Evolutionary conservation across 768 basidiomycete species (phyloP).

Genomic region (Dioszegia aurantiaca): DNA sequence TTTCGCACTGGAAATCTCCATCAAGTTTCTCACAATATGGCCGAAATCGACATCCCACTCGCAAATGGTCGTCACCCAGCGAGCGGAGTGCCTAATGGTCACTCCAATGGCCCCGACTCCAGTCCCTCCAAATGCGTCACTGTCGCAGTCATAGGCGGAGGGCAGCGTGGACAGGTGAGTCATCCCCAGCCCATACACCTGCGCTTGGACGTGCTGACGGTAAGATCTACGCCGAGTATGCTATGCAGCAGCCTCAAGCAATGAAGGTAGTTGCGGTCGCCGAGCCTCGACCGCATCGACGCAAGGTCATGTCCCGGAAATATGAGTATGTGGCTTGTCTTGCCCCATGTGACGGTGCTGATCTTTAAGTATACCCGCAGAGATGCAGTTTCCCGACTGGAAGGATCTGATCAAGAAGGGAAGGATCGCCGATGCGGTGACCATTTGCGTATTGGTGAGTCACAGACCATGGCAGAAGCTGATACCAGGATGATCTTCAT

Average conservation of each 20-base stretch:
- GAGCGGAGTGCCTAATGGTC: too few relatives aligned
- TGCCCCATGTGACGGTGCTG: not conserved
- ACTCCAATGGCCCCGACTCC: not conserved
- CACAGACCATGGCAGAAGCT: not conserved
- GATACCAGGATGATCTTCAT: conserved; percentile 71
- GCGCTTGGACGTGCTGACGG: not conserved
- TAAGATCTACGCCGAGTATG: conserved; percentile 66
- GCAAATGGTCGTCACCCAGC: not conserved
- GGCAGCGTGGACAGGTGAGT: conserved; percentile 71
- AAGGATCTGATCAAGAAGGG: conserved; percentile 68
- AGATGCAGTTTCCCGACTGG: conserved; percentile 70
- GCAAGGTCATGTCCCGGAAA: conserved; percentile 59
- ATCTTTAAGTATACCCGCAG: conserved; percentile 59
- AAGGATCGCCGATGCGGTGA: conserved; percentile 76
- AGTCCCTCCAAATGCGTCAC: conserved; percentile 53
- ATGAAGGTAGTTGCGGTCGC: conserved; percentile 82
- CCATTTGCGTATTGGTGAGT: conserved; percentile 62
- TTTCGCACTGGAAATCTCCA: too few relatives aligned
- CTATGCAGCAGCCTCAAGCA: conserved; percentile 60
- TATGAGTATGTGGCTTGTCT: conserved; percentile 49
- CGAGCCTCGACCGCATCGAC: conserved; percentile 72
- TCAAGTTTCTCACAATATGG: conserved; percentile 6
- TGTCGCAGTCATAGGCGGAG: conserved; percentile 75
- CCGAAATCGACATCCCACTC: conserved; percentile 18
- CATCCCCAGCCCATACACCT: not conserved